A percentile compares a stretch with the other conserved stretches of the same genome.
These are phyloP conservation scores for Dendrobium officinale DNA, from an alignment of 106 monocot species.

Conservation along the genomic window DNA sequence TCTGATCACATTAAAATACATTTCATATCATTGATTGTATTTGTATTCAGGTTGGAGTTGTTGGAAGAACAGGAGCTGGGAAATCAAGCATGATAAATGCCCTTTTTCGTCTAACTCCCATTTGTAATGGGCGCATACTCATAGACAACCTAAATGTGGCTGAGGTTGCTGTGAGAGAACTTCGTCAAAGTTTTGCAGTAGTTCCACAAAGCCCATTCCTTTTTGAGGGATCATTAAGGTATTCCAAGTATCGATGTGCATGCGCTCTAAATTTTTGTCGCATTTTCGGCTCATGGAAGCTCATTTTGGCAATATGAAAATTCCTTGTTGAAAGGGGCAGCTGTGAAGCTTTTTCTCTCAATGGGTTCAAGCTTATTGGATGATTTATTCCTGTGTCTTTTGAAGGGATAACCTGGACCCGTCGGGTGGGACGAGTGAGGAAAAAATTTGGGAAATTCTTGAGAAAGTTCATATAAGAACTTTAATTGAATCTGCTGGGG, in stretches of 20 bases:
- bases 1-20: background rate
- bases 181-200: constrained; percentile 71
- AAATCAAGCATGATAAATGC: constrained; percentile 97
- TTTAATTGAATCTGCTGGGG: constrained; percentile 67
- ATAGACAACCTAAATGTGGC: constrained; percentile 68
- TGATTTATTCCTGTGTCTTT: background rate
- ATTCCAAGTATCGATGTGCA: background rate
- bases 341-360: background rate
- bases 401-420: constrained; percentile 91
- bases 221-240: constrained; percentile 92
- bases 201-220: constrained; percentile 96
- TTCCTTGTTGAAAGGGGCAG: background rate
- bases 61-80: constrained; percentile 96
- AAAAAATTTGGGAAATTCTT: constrained; percentile 77
- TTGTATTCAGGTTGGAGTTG: constrained; percentile 69
- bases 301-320: background rate
- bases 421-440: constrained; percentile 43
- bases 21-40: background rate
- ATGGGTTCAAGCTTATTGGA: background rate
- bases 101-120: constrained; percentile 79
- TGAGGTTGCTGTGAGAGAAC: constrained; percentile 54
- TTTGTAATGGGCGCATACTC: constrained; percentile 64
- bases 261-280: background rate
- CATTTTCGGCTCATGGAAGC: background rate
- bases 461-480: constrained; percentile 68